Base-by-base conservation (phyloP, 495 filamentous ascomycete species). In the Talaromyces proteolyticus region DNA sequence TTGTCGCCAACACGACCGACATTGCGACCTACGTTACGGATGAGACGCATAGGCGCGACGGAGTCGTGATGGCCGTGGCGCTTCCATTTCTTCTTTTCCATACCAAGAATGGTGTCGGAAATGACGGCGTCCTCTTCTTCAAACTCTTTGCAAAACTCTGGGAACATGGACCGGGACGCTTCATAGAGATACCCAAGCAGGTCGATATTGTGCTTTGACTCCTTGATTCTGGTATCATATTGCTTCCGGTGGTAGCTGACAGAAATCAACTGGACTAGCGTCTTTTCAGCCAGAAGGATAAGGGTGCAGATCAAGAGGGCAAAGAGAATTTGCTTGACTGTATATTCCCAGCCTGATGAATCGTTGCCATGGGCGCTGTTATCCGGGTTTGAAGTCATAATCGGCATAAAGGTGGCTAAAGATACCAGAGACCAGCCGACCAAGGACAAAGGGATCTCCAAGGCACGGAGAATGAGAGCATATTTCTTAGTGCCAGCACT, bases 241-340 rank as follows among this genome's bases (percentile, higher is more conserved):
- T 95, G 93, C 57, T 91, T 87, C 52, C 90, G 87, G 65, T 98
- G 92, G 64, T 98, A 98, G 51, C 85, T 85, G 61, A 98, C 89
- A 41, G 87, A 92, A 62, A 97, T 95, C 29, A 96, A 74, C 69
- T 95, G 93, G 26, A 97, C 84, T 20, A 95, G 66, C 26, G 87
- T 63, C 61, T 94, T 94, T 64, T 96, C 89, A 5, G 64, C 82
- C 18, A 96, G 73, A 46, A 84, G 86, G 42, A 97, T 82, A 47
- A 91, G 60, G 10, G 86, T 78, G 44, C 86, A 87, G 41, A 95
- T 71, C n/a, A 95, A 73, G 19, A 82, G 62, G 7, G 89, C 89
- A 14, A 85, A 81, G 3, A 96, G 75, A 26, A 96, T 79, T 38
- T 81, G 79, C 59, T 83, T 79, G 34, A 96, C 66, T n/a, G 75